Evolutionary conservation across 2,329 filamentous ascomycete genomes (phyloP).

Genomic region (Curvularia lunata): DNA sequence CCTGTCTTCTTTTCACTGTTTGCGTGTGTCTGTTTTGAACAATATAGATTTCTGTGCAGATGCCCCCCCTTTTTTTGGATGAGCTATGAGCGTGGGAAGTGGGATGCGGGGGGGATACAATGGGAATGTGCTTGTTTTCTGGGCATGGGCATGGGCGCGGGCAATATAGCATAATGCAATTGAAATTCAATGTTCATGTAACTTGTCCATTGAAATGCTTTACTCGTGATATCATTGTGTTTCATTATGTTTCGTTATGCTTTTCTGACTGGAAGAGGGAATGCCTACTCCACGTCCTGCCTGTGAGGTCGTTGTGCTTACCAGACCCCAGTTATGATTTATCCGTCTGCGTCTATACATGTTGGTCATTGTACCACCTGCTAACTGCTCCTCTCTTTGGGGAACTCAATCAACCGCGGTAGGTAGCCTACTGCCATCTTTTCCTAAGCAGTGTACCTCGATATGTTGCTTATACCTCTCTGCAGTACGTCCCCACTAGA

Average conservation of each 20-base stretch:
- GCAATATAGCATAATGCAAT: neutral
- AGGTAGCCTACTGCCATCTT: neutral
- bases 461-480: neutral
- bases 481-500: neutral
- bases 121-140: neutral
- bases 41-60: slow-evolving; percentile 9
- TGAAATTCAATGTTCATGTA: slow-evolving; percentile 4
- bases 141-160: slow-evolving; percentile 1
- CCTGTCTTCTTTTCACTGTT: neutral
- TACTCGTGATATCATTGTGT: neutral
- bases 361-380: neutral
- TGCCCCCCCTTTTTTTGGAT: slow-evolving; percentile 1
- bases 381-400: neutral
- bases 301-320: neutral
- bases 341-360: neutral
- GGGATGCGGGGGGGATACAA: neutral
- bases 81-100: slow-evolving; percentile 5
- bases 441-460: neutral
- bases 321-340: neutral
- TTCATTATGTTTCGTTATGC: neutral
- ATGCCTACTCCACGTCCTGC: neutral
- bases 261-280: neutral
- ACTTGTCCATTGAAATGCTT: neutral
- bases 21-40: neutral
- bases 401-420: neutral